Conservation (phyloP, 768 basidiomycete species). For the Daedaleopsis sinensis region DNA sequence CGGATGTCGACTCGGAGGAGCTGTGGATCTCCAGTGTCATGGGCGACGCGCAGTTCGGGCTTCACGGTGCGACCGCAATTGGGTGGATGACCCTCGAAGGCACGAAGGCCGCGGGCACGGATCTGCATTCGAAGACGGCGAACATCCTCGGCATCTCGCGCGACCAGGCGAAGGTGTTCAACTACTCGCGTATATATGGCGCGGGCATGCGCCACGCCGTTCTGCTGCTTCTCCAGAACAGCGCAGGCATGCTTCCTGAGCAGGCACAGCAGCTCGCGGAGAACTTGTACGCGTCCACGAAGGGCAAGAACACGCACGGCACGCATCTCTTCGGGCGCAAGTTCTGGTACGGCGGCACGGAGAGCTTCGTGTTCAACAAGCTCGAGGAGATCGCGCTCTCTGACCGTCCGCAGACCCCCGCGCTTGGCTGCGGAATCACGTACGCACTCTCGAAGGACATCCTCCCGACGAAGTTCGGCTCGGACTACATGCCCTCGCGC, state of each 20-base stretch:
- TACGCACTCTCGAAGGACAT: conserved; percentile 90
- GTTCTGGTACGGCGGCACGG: conserved; percentile 97
- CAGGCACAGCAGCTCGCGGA: conserved; percentile 81
- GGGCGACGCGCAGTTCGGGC: conserved; percentile 97
- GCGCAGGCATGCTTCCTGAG: conserved; percentile 74
- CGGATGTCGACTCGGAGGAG: conserved; percentile 98
- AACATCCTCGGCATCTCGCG: conserved; percentile 90
- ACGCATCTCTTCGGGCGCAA: conserved; percentile 74
- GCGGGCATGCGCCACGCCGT: conserved; percentile 95
- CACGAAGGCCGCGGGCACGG: conserved; percentile 91
- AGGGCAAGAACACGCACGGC: conserved; percentile 86
- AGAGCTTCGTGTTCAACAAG: conserved; percentile 97
- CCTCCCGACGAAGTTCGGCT: conserved; percentile 77
- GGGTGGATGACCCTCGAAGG: conserved; percentile 99
- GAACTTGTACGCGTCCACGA: conserved; percentile 89
- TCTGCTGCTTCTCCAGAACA: conserved; percentile 84
- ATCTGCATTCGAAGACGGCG: conserved; percentile 96
- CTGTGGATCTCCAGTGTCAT: conserved; percentile 98
- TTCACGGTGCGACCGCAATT: conserved; percentile 94
- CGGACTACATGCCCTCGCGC: conserved; percentile 92
- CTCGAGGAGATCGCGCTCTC: conserved; percentile 92
- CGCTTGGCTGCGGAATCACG: conserved; percentile 92
- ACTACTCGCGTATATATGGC: conserved; percentile 98
- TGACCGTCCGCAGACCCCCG: conserved; percentile 86
- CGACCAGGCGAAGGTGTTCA: conserved; percentile 97